phyloP scores from a whole-genome alignment of 2,329 filamentous ascomycete genomes.

The Septoria linicola region DNA sequence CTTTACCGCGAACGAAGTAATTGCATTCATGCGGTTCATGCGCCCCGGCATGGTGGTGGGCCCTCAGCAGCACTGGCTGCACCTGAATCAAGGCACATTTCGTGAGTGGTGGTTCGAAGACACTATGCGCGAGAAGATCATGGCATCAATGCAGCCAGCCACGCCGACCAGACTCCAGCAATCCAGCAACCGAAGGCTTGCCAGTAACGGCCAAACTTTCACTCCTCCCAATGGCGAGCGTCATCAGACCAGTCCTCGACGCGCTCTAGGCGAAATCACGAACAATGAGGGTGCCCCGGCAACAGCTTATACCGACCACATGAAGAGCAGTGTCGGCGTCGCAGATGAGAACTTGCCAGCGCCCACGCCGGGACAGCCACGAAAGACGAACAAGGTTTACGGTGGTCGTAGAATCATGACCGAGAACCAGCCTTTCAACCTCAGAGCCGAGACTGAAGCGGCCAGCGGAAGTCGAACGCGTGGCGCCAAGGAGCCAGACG shows the following conservation, averaged over 20 bases:
- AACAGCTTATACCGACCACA: conserved; percentile 30
- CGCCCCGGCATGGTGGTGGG: conserved; percentile 98
- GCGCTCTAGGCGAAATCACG: conserved; percentile 91
- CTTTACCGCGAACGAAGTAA: conserved; percentile 81
- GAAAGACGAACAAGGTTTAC: conserved; percentile 79
- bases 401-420: conserved; percentile 59
- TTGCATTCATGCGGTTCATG: conserved; percentile 99
- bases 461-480: conserved; percentile 61
- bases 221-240: conserved; percentile 80
- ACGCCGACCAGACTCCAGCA: conserved; percentile 56
- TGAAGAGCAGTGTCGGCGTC: conserved; percentile 55
- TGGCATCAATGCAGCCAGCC: conserved; percentile 55
- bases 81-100: conserved; percentile 94
- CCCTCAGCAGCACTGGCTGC: conserved; percentile 97
- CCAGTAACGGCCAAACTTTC: conserved; percentile 68
- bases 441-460: conserved; percentile 59
- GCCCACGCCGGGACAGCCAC: conserved; percentile 90
- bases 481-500: conserved; percentile 57
- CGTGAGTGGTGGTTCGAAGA: conserved; percentile 95
- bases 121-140: conserved; percentile 75
- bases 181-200: conserved; percentile 48
- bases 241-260: conserved; percentile 53
- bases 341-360: conserved; percentile 91
- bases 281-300: conserved; percentile 65
- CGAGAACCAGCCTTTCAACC: conserved; percentile 50